Evolutionary conservation across 768 basidiomycete species (phyloP), one percentile per base, ranked within the genome.

Genomic region (Pholiota conissans): DNA sequence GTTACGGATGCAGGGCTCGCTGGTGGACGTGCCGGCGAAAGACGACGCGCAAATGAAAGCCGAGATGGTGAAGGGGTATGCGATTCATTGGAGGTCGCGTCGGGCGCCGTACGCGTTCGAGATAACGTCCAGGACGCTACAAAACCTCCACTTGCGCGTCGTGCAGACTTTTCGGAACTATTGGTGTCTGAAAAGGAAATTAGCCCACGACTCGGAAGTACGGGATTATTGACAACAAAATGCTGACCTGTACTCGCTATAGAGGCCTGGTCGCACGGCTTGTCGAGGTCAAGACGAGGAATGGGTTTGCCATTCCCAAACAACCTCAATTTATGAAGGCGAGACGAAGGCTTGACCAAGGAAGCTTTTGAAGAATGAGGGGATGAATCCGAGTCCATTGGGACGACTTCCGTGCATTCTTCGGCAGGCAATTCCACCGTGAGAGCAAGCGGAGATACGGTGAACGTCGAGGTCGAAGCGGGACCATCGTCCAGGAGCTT

Each of bases 321-420:
- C 10, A 69, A 55, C 50, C 66, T 69, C 37, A 71, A 54, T 50
- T 69, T 71, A 32, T 62, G 66, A 20, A 69, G 51, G 22, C 67
- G 61, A 11, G 67, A 63, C 10, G 65, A 42, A 27, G 58, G 53
- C 47, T 61, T 64, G n/a, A 58, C 49, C 27, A 64, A 58, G 16
- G 67, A 67, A 18, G 63, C 55, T 42, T 65, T 65, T 26, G 66
- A 67, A 18, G 65, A 64, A 24, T 61, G 67, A 8, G 61, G 59
- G 13, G 65, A 65, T 3, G 64, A 64, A 52, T 71, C 69, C 13
- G 67, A 66, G 1, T 67, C 66, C 6, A 40, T 46, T n/a, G 24
- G 49, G 26, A 29, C 27, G 18, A 65, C 68, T 13, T 64, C 62
- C n/a, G 40, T 26, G 18, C 42, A 13, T 16, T 64, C 49, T 27